These are phyloP conservation scores for Ceratobasidium papillatum DNA, from an alignment of 1,284 basidiomycete genomes.

Conservation along the genomic window DNA sequence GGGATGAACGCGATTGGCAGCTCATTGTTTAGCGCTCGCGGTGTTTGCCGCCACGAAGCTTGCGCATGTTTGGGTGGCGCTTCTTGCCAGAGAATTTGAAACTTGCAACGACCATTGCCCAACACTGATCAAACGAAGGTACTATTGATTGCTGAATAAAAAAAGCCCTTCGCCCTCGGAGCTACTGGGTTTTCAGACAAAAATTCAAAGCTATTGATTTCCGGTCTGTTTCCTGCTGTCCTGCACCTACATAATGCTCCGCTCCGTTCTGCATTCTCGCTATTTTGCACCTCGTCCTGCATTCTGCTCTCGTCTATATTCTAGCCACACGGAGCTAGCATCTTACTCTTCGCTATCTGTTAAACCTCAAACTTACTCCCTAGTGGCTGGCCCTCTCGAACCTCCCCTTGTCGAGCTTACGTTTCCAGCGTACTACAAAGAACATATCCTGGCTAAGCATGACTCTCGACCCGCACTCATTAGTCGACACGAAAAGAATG, in stretches of 20 bases:
- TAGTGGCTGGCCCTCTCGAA: slow-evolving; percentile 60
- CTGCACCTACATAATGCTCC: not conserved
- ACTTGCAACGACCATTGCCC: not conserved
- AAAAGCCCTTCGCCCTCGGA: not conserved
- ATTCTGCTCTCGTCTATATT: not conserved
- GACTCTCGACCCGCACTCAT: slow-evolving; percentile 69
- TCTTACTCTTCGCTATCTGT: not conserved
- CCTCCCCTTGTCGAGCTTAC: slow-evolving; percentile 70
- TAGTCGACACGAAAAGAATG: slow-evolving; percentile 68
- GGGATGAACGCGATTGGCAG: too few species aligned
- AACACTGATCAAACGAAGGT: not conserved
- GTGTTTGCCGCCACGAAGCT: not conserved
- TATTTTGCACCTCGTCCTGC: not conserved
- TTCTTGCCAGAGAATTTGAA: not conserved
- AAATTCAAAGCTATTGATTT: too few species aligned
- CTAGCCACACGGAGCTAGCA: not conserved
- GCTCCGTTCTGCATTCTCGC: not conserved
- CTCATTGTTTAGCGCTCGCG: not conserved
- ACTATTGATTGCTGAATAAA: not conserved
- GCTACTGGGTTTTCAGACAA: not conserved
- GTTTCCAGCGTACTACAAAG: slow-evolving; percentile 68
- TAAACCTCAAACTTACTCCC: slow-evolving; percentile 19
- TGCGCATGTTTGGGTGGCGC: not conserved
- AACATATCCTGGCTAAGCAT: slow-evolving; percentile 63
- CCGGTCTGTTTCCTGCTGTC: not conserved